Evolutionary conservation across 495 filamentous ascomycete species (phyloP), one percentile per base, ranked within the genome.

Genomic region (Lasiosphaeria ovina): DNA sequence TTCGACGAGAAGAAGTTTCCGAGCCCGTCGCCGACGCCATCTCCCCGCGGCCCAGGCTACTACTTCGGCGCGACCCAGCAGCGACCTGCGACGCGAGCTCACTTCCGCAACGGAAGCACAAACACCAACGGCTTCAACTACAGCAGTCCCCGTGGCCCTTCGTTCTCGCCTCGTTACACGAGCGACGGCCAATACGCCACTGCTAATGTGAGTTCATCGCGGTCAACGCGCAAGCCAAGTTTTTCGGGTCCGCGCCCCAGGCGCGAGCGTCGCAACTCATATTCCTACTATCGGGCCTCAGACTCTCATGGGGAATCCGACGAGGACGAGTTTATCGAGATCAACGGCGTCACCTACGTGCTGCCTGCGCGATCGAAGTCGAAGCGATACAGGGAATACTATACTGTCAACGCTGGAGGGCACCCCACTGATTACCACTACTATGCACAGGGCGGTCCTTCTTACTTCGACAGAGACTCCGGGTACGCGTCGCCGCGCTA

Each of bases 321-420:
- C 77, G 81, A 83, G 75, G 82, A 83, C 75, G 82, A 85, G 72
- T 71, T 76, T 66, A 72, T 82, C 76, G 77, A 83, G 71, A 70
- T 78, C 71, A 67, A 78, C 62, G 79, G 79, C 60, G 62, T 69
- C 66, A 74, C 69, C 67, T 80, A 75, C 71, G 65, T 77, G 67
- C 67, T 78, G 65, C 73, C 75, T 66, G 76, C 72, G 66, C 72
- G 69, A 69, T 75, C 76, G 58, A 77, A 69, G 68, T 65, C 72
- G 69, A 73, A 69, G 66, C 68, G 67, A 60, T 54, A 61, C 64
- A 72, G 65, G 67, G 73, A 75, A 63, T 64, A 70, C 57, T 70
- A 61, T 57, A 66, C 62, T 64, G 66, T 75, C 71, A 70, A 76
- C 66, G 69, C 72, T 76, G 73, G 75, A 72, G 80, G 80, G 74